A percentile compares a stretch with the other conserved stretches of the same genome.
Conservation (phyloP, 352 stramenopile species). For the Globisporangium ultimum region DNA sequence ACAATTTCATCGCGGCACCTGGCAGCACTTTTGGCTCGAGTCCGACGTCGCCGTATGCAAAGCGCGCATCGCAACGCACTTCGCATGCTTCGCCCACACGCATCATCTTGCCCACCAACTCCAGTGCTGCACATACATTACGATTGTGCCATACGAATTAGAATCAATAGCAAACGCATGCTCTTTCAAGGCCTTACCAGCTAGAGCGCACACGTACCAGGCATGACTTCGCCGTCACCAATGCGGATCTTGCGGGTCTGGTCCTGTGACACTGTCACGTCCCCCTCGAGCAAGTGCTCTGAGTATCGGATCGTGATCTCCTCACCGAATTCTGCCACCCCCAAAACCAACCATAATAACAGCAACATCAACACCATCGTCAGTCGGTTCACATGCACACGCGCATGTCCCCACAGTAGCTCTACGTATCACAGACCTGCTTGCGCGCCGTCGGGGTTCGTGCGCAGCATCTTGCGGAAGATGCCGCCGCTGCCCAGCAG, state of each 20-base stretch:
- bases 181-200: no score
- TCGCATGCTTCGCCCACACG: constrained; percentile 67
- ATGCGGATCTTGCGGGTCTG: constrained; percentile 73
- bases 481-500: constrained; percentile 77
- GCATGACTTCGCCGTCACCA: constrained; percentile 77
- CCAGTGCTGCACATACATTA: constrained; percentile 42
- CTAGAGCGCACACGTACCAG: constrained; percentile 30
- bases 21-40: constrained; percentile 44
- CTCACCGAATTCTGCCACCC: constrained; percentile 65
- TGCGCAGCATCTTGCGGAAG: constrained; percentile 59
- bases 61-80: constrained; percentile 70
- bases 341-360: background rate
- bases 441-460: constrained; percentile 56
- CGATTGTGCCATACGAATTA: no score
- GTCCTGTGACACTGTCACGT: constrained; percentile 34
- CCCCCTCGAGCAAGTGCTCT: constrained; percentile 44
- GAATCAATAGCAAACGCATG: no score
- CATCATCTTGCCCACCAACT: constrained; percentile 79
- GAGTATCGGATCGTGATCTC: constrained; percentile 76
- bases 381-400: no score
- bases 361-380: no score
- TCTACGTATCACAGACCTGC: constrained; percentile 29
- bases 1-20: constrained; percentile 46
- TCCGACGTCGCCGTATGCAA: constrained; percentile 71
- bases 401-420: background rate